Percentiles rank a stretch among this genome's conserved stretches.
Evolutionary conservation across 2,329 filamentous ascomycete genomes (phyloP).

Genomic region (Xylaria hypoxylon): DNA sequence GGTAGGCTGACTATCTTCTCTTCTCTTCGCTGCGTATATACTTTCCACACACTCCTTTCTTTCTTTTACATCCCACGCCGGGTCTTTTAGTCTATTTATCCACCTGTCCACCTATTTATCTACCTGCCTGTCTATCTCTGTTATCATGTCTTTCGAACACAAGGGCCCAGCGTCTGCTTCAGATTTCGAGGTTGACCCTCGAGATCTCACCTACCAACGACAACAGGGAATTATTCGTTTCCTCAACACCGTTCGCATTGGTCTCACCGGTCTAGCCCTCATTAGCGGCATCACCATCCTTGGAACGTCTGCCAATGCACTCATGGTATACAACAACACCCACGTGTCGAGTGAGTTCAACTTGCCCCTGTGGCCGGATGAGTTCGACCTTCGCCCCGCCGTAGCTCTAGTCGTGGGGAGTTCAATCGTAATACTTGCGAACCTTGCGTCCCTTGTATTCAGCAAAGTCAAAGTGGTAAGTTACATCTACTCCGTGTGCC

Average conservation of each 20-base stretch:
- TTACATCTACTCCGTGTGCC: slow-evolving; percentile 31
- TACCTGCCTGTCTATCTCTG: too few species aligned
- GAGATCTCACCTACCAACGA: slow-evolving; percentile 55
- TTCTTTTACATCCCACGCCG: slow-evolving; percentile 29
- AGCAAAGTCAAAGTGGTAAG: slow-evolving; percentile 65
- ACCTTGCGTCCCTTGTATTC: slow-evolving; percentile 60
- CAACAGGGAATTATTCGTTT: slow-evolving; percentile 53
- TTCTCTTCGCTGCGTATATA: slow-evolving; percentile 38
- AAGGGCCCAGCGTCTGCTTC: slow-evolving; percentile 59
- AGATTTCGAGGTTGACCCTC: slow-evolving; percentile 62
- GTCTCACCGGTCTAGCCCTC: slow-evolving; percentile 63
- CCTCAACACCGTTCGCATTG: slow-evolving; percentile 60
- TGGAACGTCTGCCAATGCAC: slow-evolving; percentile 65
- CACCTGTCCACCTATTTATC: slow-evolving; percentile 32
- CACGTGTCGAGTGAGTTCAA: slow-evolving; percentile 60
- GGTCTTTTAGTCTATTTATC: slow-evolving; percentile 9
- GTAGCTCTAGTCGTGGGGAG: slow-evolving; percentile 66
- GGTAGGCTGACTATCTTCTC: slow-evolving; percentile 33
- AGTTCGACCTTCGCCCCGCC: slow-evolving; percentile 68
- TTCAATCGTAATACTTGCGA: slow-evolving; percentile 62
- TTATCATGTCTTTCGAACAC: slow-evolving; percentile 50
- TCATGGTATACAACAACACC: slow-evolving; percentile 67
- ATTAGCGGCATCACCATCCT: slow-evolving; percentile 64
- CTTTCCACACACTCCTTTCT: slow-evolving; percentile 35
- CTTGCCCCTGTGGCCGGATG: slow-evolving; percentile 68